Evolutionary conservation across 306 rosid genomes (phyloP), one percentile per base, ranked within the genome.

Genomic region (Sindora glabra): DNA sequence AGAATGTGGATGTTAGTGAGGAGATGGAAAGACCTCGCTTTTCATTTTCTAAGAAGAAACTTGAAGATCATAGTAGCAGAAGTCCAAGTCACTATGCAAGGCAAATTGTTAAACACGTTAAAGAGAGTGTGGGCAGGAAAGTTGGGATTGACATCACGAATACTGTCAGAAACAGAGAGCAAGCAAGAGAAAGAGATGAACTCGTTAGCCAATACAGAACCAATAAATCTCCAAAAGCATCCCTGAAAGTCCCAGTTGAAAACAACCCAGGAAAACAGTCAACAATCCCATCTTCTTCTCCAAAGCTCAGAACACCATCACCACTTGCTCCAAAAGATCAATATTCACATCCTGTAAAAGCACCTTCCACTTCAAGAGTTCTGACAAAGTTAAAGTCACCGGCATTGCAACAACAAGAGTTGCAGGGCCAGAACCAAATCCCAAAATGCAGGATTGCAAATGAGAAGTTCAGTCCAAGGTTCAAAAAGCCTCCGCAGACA

Each of bases 111-210:
- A 86, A 86, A 56, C 95, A 88, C 39, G 72, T 86, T 18, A 88
- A 78, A 73, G 90, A 88, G 46, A 81, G 65, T 60, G 83, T 85
- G 23, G 69, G 67, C 64, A 69, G 95, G 64, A 86, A 70, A 85
- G 83, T 64, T 51, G 92, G 87, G 0, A 70, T 69, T 14, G 98
- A 92, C 77, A 77, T 92, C 41, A 88, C 98, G 26, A 92, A 92
- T 76, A 76, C 68, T 14, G 25, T 48, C 8, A 71, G 64, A 54
- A 81, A 56, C 83, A 74, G 68, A 76, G 83, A 79, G 17, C 76
- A 71, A 44, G 10, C 48, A 60, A 59, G 62, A 71, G 70, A 65
- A 60, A 59, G 62, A 71, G 70, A 65, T 44, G 82, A 82, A 26
- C 21, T 56, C 27, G 23, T 69, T 16, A 41, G 55, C 47, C 87